Conservation (phyloP, 257 asterid species). For the Vinca minor region DNA sequence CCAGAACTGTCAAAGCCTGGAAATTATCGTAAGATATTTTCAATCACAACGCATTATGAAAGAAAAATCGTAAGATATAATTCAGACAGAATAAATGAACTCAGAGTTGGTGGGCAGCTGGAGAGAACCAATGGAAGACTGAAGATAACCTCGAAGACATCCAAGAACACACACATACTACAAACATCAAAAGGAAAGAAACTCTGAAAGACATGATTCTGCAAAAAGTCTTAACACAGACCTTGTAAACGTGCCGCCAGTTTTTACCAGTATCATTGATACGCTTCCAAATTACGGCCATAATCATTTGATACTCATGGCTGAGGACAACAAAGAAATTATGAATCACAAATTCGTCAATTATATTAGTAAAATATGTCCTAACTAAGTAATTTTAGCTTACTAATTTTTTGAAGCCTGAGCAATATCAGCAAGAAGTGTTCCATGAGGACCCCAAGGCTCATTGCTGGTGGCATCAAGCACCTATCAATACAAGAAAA, state of each 20-base stretch:
- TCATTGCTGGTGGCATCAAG: constrained; percentile 98
- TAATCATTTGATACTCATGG: constrained; percentile 89
- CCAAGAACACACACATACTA: neutral
- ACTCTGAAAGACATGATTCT: neutral
- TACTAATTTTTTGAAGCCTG: constrained; percentile 82
- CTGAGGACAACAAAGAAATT: constrained; percentile 35
- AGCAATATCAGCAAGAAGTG: constrained; percentile 87
- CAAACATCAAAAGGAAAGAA: neutral
- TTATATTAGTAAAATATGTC: constrained; percentile 2
- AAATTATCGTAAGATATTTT: constrained; percentile 15
- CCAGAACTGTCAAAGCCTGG: constrained; percentile 89
- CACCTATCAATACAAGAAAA: constrained; percentile 42
- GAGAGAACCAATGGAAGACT: neutral
- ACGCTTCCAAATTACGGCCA: constrained; percentile 94
- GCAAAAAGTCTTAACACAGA: constrained; percentile 18
- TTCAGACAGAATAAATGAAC: neutral
- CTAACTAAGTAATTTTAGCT: constrained; percentile 21
- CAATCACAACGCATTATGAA: constrained; percentile 13
- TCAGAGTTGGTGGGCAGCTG: neutral
- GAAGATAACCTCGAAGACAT: constrained; percentile 1
- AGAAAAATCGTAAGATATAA: neutral
- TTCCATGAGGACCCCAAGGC: constrained; percentile 98
- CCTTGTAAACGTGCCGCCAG: constrained; percentile 99
- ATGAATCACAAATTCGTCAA: constrained; percentile 12
- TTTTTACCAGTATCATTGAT: constrained; percentile 85